Percentiles rank a stretch among this genome's conserved stretches.
These are phyloP conservation scores for Boletus subcaerulescens DNA, from an alignment of 768 basidiomycete genomes.

Conservation along the genomic window DNA sequence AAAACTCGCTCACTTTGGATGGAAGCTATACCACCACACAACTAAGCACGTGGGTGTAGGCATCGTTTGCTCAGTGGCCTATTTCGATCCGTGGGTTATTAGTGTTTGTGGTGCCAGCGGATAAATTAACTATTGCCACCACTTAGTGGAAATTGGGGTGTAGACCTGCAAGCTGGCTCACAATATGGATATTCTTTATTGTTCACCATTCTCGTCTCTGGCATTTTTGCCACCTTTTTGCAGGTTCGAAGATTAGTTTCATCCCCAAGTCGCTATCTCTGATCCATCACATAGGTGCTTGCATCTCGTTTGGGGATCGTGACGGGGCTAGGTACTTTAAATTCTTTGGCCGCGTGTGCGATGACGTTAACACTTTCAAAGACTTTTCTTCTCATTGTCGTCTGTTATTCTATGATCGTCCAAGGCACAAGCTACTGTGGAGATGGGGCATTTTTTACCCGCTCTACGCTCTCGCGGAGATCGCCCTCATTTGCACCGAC, in stretches of 20 bases:
- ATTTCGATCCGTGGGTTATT: constrained; percentile 74
- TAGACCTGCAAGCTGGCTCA: constrained; percentile 85
- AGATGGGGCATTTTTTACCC: constrained; percentile 64
- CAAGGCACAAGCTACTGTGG: constrained; percentile 52
- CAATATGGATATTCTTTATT: constrained; percentile 82
- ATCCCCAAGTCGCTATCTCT: neutral
- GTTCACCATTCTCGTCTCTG: constrained; percentile 81
- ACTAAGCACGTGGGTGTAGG: constrained; percentile 76
- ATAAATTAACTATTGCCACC: neutral
- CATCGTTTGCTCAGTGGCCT: constrained; percentile 84
- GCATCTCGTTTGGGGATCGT: constrained; percentile 80
- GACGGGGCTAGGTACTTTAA: constrained; percentile 63
- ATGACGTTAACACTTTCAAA: constrained; percentile 24
- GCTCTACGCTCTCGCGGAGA: constrained; percentile 60
- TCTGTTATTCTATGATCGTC: constrained; percentile 60
- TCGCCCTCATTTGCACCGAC: constrained; percentile 76
- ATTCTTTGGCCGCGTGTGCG: constrained; percentile 9
- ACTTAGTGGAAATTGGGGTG: constrained; percentile 80
- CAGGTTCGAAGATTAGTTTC: constrained; percentile 44
- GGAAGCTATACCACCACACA: constrained; percentile 46
- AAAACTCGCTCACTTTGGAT: constrained; percentile 21
- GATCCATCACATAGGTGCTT: constrained; percentile 50
- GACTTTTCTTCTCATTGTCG: constrained; percentile 67
- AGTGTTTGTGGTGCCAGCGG: neutral
- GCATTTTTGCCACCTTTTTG: constrained; percentile 77